These are phyloP conservation scores for Salix udensis DNA, from an alignment of 345 rosid genomes.

Conservation along the genomic window DNA sequence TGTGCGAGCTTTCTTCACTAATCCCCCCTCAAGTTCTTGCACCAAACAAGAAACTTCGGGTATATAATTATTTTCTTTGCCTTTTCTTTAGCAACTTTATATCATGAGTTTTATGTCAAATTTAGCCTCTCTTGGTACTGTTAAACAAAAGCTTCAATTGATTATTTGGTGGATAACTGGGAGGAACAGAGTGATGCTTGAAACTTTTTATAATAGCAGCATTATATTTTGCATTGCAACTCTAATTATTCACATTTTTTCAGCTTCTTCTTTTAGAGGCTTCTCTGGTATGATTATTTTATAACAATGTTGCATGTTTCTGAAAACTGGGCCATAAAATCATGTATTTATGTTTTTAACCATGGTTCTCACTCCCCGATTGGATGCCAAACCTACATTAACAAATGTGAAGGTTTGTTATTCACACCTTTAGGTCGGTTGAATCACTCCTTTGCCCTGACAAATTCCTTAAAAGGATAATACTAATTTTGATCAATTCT, in stretches of 20 bases:
- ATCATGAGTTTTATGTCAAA: neutral
- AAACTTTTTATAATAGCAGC: neutral
- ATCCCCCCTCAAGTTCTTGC: slow-evolving; percentile 87
- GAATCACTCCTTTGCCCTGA: neutral
- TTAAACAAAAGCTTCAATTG: neutral
- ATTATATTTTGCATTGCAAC: neutral
- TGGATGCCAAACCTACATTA: neutral
- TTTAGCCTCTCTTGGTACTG: neutral
- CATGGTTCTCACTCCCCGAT: neutral
- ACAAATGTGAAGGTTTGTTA: neutral
- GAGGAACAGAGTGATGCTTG: neutral
- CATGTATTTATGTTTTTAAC: neutral
- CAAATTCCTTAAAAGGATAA: neutral
- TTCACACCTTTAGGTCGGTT: neutral
- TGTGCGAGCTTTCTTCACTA: slow-evolving; percentile 94
- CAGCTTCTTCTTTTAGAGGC: neutral
- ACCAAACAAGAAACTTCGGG: slow-evolving; percentile 92
- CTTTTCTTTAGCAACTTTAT: neutral
- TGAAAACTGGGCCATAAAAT: neutral
- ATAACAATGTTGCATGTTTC: neutral
- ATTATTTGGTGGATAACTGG: neutral
- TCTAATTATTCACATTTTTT: neutral
- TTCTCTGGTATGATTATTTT: neutral
- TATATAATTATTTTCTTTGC: slow-evolving; percentile 23
- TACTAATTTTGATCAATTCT: neutral